Percentiles rank a stretch among this genome's conserved stretches.
These are phyloP conservation scores for Thraustochytrium striatum DNA, from an alignment of 352 stramenopile species.

Conservation along the genomic window DNA sequence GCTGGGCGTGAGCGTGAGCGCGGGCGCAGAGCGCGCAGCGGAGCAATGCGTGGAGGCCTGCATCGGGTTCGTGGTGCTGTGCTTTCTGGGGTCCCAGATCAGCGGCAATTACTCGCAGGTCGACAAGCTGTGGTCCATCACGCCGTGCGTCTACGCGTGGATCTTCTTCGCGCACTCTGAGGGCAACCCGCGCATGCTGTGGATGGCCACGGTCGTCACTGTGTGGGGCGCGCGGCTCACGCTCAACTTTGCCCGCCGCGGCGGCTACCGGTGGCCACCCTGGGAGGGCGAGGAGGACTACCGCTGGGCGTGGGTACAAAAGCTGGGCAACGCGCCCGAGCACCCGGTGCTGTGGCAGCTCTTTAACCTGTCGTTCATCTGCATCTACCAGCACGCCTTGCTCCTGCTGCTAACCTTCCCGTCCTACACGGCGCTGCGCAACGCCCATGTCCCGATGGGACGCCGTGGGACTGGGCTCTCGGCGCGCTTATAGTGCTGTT, in stretches of 20 bases:
- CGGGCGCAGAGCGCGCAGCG: not conserved
- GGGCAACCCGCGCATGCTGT: constrained; percentile 59
- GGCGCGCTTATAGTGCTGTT: constrained; percentile 65
- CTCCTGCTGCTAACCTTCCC: constrained; percentile 72
- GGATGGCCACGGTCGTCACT: constrained; percentile 74
- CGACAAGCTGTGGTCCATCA: constrained; percentile 85
- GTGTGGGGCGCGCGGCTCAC: constrained; percentile 78
- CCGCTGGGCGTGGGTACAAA: constrained; percentile 74
- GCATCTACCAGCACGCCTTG: constrained; percentile 76
- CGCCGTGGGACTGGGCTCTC: constrained; percentile 65
- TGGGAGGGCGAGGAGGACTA: constrained; percentile 82
- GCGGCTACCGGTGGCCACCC: constrained; percentile 72
- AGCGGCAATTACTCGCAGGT: constrained; percentile 83
- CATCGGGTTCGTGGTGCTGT: constrained; percentile 45
- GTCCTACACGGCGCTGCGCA: constrained; percentile 61
- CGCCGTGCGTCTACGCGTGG: constrained; percentile 76
- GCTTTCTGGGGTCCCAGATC: constrained; percentile 55
- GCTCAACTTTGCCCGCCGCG: constrained; percentile 83
- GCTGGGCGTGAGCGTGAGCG: not conserved
- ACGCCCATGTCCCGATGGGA: constrained; percentile 58
- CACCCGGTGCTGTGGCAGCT: constrained; percentile 69
- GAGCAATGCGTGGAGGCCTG: constrained; percentile 7
- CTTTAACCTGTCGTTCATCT: constrained; percentile 85
- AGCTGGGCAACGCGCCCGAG: constrained; percentile 43
- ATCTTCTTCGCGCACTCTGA: constrained; percentile 53